Base-by-base conservation (phyloP, 176 grass and related monocot genomes). In the Calamus simplicifolius region DNA sequence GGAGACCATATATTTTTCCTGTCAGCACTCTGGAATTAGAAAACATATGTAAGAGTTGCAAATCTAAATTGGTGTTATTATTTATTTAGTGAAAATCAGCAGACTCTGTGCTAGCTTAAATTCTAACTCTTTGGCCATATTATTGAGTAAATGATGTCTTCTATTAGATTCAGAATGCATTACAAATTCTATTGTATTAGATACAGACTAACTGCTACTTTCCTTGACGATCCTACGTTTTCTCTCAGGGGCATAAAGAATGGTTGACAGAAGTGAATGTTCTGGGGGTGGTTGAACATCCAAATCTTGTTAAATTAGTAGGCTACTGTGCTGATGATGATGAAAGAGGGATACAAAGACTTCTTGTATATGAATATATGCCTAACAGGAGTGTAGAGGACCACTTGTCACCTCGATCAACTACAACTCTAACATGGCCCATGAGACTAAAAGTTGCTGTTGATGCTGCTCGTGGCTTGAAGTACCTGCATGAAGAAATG, bases 191-290 rank as follows among this genome's bases (percentile, higher is more conserved):
- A 13, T 43, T 43, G 35, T 43, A 43, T 43, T 12, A 10, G 35
- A 43, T 43, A 10, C 35, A 43, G 35, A 43, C 31, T 43, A 43
- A 43, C 35, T 43, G 35, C 35, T 43, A 43, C 10, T 43, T 10
- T 12, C 35, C 35, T 43, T 43, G 2, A 13, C 0, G 7, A 3
- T 74, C 19, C 52, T 16, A 49, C 68, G 27, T 77, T 70, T 65
- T 13, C 79, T 67, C 81, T 29, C 55, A 98, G 94, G 93, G 94
- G 16, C 94, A 98, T 75, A 98, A 86, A 69, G 94, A 93, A 57
- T 98, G 94, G 94, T 50, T 98, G 73, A 91, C 85, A 63, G 94
- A 98, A 66, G 83, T 98, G 59, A 98, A 98, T 78, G 88, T 98
- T 52, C 85, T 98, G 69, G 94, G 88, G 31, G 78, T 92, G 53